Base-by-base conservation (phyloP, 2,329 filamentous ascomycete species). In the Arthrobotrys entomopaga region DNA sequence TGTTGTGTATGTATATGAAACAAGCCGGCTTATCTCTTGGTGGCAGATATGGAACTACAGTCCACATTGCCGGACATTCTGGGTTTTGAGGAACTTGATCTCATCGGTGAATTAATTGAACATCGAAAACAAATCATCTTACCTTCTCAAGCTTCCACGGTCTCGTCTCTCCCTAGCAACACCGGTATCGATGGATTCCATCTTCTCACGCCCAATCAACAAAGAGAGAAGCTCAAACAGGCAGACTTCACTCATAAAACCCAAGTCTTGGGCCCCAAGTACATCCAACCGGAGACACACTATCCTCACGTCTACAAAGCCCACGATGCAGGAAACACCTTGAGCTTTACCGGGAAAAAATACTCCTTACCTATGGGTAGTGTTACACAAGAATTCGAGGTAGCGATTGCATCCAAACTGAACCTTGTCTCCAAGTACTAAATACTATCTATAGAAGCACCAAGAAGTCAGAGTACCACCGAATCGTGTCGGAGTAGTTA, bases 291-390 rank as follows among this genome's bases (percentile, higher is more conserved):
- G 71, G 91, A 90, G 61, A 87, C 89, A 2, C 86, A 91, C 52
- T 99, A 99, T 80, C 96, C 96, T 0, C 95, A 99, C 80, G 92
- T 99, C 0, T 99, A 97, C 83, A 92, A 90, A 78, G 82, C 87
- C 1, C 90, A 96, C 79, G 88, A 88, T 74, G 91, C 93, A 2
- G 92, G 95, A 0, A 98, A 98, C 80, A 91, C 89, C 0, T 83
- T 99, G 42, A 95, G 91, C 69, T 84, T 89, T 20, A 86, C 89
- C 57, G 95, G 95, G 0, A 89, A 88, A 79, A 93, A 91, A 80
- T 99, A 96, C 78, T 90, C 87, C 0, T 83, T 99, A 16, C 95
- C 95, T 0, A 79, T 87, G 0, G 93, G 93, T 2, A 93, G 88
- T 77, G 86, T 89, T 78, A 87, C 89, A 73, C 84, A 86, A 7